phyloP scores from a whole-genome alignment of 2,329 filamentous ascomycete genomes.

The Zasmidium cellare region DNA sequence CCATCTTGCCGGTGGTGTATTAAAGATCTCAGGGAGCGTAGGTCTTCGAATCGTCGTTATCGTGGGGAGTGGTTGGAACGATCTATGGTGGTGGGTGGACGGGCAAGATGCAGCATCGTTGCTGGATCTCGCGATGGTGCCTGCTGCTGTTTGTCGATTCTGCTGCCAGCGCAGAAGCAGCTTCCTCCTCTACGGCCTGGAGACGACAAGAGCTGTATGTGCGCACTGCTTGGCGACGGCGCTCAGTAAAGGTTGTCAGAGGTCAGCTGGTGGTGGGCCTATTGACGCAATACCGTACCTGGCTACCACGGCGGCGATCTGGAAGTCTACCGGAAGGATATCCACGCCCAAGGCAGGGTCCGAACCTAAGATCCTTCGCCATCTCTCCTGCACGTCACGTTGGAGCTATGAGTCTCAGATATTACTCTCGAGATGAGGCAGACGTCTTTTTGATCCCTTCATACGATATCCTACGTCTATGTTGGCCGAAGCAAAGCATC shows the following conservation, averaged over 20 bases:
- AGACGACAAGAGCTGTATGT: neutral
- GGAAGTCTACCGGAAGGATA: neutral
- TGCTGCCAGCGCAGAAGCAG: neutral
- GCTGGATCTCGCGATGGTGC: neutral
- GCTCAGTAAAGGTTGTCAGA: neutral
- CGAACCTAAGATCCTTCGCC: neutral
- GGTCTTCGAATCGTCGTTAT: neutral
- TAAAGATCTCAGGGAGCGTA: neutral
- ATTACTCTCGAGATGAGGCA: neutral
- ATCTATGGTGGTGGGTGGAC: neutral
- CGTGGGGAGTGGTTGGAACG: neutral
- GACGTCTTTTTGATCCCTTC: neutral
- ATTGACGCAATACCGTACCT: constrained; percentile 12
- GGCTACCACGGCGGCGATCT: neutral
- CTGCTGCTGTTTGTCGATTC: neutral
- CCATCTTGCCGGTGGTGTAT: constrained; percentile 59
- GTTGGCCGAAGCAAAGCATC: neutral
- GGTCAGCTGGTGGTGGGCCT: neutral
- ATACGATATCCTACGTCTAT: neutral
- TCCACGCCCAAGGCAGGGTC: neutral
- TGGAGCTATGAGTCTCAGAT: neutral
- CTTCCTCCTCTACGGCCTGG: neutral
- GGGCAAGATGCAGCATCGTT: neutral
- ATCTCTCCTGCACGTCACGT: neutral
- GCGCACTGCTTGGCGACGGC: constrained; percentile 1